These are phyloP conservation scores for Exserohilum rostratum DNA, from an alignment of 2,329 filamentous ascomycete species.

Conservation along the genomic window DNA sequence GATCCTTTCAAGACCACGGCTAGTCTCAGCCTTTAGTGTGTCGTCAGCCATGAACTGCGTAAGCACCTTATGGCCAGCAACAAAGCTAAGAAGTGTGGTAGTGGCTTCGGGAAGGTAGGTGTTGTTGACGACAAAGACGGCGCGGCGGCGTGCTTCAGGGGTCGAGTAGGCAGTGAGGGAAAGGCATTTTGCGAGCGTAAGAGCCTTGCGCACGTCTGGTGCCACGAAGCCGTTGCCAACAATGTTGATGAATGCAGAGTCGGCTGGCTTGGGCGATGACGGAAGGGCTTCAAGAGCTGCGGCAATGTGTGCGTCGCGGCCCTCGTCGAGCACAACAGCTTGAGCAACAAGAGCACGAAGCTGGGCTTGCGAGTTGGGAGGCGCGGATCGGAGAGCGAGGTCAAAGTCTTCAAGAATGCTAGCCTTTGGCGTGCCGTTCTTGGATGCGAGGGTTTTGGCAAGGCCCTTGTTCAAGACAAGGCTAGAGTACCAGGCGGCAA, in stretches of 20 bases:
- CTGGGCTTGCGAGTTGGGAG: constrained; percentile 75
- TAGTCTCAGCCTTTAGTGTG: constrained; percentile 39
- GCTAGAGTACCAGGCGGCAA: constrained; percentile 90
- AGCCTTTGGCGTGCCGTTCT: constrained; percentile 53
- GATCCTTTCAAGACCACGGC: constrained; percentile 52
- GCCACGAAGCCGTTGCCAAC: constrained; percentile 63
- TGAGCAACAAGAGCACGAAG: constrained; percentile 64
- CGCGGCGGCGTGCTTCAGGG: constrained; percentile 45
- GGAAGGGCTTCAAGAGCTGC: constrained; percentile 61
- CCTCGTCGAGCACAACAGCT: constrained; percentile 62
- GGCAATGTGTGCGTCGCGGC: constrained; percentile 58
- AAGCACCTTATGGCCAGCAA: constrained; percentile 53
- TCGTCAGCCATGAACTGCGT: constrained; percentile 45
- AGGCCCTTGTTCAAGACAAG: constrained; percentile 73
- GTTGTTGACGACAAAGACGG: constrained; percentile 49
- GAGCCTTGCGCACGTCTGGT: constrained; percentile 62
- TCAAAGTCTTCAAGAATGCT: constrained; percentile 63
- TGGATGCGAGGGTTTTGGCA: constrained; percentile 64
- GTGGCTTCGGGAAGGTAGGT: constrained; percentile 48
- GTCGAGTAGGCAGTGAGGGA: constrained; percentile 54
- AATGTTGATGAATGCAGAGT: constrained; percentile 49
- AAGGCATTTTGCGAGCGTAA: constrained; percentile 65
- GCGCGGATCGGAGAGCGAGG: constrained; percentile 74
- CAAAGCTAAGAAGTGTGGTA: constrained; percentile 55
- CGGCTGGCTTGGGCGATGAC: constrained; percentile 46